Evolutionary conservation across 129 eudicot species (phyloP).

Genomic region (Gnaphalium uliginosum): DNA sequence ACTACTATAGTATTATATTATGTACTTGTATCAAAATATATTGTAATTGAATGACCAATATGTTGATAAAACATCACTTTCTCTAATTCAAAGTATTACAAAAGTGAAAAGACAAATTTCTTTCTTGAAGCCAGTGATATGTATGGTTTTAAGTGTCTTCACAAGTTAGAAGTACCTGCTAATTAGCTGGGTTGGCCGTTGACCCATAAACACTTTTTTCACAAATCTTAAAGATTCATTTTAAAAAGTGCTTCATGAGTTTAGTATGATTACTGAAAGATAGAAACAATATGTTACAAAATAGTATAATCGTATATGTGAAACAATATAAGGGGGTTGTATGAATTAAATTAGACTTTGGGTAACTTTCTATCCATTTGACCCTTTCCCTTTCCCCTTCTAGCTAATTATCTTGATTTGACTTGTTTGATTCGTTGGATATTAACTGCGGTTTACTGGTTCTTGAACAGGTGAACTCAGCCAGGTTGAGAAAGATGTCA

Average conservation of each 20-base stretch:
- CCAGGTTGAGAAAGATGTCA: slow-evolving; percentile 79
- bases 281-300: no score
- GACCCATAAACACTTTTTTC: no score
- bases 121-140: background rate
- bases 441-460: background rate
- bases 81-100: slow-evolving; percentile 7
- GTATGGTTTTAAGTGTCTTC: background rate
- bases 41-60: slow-evolving; percentile 16
- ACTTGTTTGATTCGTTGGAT: background rate
- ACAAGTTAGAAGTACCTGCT: background rate
- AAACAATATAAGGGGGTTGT: background rate
- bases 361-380: background rate
- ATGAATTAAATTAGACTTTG: background rate
- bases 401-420: background rate
- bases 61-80: slow-evolving; percentile 17
- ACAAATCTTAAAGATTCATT: no score
- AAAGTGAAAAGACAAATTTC: background rate
- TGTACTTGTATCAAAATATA: slow-evolving; percentile 15
- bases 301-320: background rate
- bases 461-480: slow-evolving; percentile 57
- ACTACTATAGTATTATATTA: background rate
- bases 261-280: no score
- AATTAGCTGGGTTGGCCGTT: no score
- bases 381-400: background rate
- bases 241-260: no score